Base-by-base conservation (phyloP, 192 early-diverging fungal species). In the Chytriomyces confervae region DNA sequence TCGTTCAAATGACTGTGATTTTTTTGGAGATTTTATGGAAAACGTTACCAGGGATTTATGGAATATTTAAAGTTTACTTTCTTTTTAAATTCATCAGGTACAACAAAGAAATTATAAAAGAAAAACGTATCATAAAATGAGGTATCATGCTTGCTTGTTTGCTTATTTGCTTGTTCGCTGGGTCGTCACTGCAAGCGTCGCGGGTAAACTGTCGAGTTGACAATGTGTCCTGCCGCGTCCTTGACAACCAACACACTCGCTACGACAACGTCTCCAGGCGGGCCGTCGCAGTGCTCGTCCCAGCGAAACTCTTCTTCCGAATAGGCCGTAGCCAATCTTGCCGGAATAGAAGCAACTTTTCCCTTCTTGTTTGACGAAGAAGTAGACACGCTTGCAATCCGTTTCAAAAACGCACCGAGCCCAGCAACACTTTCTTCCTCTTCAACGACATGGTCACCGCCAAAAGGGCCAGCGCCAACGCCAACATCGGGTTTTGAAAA, bases 121-220 rank as follows among this genome's bases (percentile, higher is more conserved):
- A 57, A 57, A 57, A 57, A 53, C 51, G 20, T 36, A 36, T 36
- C 36, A 36, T 36, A 36, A 36, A 36, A 36, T 36, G 36, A 36
- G 36, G 36, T 36, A 36, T 36, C 36, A 36, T 36, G 36, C 36
- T 2, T 0, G 36, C 36, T 36, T 36, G 36, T 36, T 36, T 36
- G 29, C 29, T 36, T 36, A 2, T 36, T 36, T 36, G 36, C 47
- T 60, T 61, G 36, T 36, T 36, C 2, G 36, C 36, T 36, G 36
- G 36, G 36, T 36, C 3, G 8, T 11, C 6, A 66, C 46, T 29
- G 51, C n/a, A 76, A 27, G 11, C 64, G 62, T 53, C 74, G 1
- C 45, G 74, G 74, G 50, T 76, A 76, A n/a, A 76, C 61, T 20
- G 62, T 76, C 3, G 61, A 66, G 24, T 66, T 76, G 13, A 76